Evolutionary conservation across 495 filamentous ascomycete species (phyloP).

Genomic region (Xylaria flabelliformis): DNA sequence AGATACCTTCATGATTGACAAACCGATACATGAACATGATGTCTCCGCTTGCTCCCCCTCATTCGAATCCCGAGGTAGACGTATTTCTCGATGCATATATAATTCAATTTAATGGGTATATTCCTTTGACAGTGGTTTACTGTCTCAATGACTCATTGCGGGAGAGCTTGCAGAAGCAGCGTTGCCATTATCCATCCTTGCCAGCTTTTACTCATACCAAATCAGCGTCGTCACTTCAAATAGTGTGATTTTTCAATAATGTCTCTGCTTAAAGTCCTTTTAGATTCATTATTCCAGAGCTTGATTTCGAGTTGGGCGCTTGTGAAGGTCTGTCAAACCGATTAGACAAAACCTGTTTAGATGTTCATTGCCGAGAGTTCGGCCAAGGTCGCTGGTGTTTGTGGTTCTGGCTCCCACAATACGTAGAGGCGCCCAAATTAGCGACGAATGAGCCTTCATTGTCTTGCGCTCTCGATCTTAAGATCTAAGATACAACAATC

Average conservation of each 20-base stretch:
- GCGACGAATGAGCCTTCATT: conserved; percentile 28
- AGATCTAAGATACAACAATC: conserved; percentile 28
- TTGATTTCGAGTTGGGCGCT: background rate
- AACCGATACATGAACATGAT: too few relatives aligned
- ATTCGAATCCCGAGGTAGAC: background rate
- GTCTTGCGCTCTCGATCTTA: conserved; percentile 20
- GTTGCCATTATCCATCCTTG: background rate
- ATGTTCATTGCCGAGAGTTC: background rate
- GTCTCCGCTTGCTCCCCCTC: too few relatives aligned
- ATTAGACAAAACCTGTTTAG: background rate
- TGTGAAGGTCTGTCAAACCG: background rate
- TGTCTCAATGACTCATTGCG: background rate
- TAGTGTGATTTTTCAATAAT: background rate
- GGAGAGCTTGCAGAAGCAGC: background rate
- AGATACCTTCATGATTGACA: too few relatives aligned
- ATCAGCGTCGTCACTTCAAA: background rate
- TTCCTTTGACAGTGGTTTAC: background rate
- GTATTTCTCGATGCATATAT: background rate
- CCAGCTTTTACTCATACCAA: conserved; percentile 5
- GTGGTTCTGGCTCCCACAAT: conserved; percentile 7
- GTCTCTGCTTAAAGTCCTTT: background rate
- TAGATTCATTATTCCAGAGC: background rate
- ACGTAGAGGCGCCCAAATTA: conserved; percentile 17
- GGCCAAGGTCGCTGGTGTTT: background rate
- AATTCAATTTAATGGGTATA: background rate